Percentiles rank a stretch among this genome's conserved stretches.
Conservation (phyloP, 73 alveolate species). For the Urostyla sp. region DNA sequence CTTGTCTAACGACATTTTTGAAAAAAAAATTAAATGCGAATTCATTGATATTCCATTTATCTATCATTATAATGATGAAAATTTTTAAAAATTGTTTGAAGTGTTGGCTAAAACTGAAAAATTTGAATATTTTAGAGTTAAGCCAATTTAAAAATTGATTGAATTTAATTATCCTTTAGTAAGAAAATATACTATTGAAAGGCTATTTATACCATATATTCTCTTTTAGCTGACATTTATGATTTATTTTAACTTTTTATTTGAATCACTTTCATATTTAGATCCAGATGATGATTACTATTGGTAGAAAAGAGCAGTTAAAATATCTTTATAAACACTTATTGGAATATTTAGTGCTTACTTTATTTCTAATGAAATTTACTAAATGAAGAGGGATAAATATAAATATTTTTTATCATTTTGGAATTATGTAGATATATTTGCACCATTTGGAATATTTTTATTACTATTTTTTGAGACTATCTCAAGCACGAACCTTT, state of each 20-base stretch:
- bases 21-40: conserved; percentile 4
- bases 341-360: not conserved
- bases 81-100: conserved; percentile 11
- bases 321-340: not conserved
- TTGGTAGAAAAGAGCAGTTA: not conserved
- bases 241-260: not conserved
- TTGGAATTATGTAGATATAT: conserved; percentile 54
- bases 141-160: conserved; percentile 20
- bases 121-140: not conserved
- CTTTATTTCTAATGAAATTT: conserved; percentile 26
- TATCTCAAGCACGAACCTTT: not conserved
- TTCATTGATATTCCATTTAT: conserved; percentile 27
- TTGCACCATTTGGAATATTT: conserved; percentile 31
- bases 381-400: conserved; percentile 8
- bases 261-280: not conserved
- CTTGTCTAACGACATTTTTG: not conserved
- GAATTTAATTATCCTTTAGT: conserved; percentile 56
- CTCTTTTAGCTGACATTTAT: conserved; percentile 1
- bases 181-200: not conserved
- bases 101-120: conserved; percentile 21
- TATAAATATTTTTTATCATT: conserved; percentile 20
- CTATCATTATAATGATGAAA: not conserved
- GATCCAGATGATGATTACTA: not conserved
- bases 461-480: not conserved
- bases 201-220: conserved; percentile 36